Conservation (phyloP, 2,329 filamentous ascomycete genomes). For the Talaromyces atroroseus region DNA sequence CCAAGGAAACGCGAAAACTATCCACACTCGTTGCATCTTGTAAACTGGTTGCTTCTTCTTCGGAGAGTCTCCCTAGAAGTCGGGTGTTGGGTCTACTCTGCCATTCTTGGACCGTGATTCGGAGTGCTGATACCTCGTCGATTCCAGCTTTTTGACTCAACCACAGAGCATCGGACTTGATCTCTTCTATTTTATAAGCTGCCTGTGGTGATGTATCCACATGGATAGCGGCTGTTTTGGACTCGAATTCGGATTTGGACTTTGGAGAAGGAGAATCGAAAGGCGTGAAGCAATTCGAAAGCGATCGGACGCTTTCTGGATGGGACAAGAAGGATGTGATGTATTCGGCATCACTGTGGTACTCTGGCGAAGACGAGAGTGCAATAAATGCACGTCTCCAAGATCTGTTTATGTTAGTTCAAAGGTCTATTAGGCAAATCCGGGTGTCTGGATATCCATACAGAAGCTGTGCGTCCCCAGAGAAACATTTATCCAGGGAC, state of each 20-base stretch:
- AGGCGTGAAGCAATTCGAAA: conserved; percentile 63
- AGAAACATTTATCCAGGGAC: conserved; percentile 77
- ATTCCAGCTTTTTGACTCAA: conserved; percentile 71
- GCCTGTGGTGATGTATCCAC: conserved; percentile 63
- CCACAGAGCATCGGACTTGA: conserved; percentile 84
- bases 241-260: conserved; percentile 69
- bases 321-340: conserved; percentile 68
- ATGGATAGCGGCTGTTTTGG: conserved; percentile 81
- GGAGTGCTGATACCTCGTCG: conserved; percentile 75
- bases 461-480: conserved; percentile 73
- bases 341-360: conserved; percentile 47
- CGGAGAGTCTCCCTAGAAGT: conserved; percentile 65
- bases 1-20: conserved; percentile 55
- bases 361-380: conserved; percentile 35
- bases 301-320: conserved; percentile 59
- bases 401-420: conserved; percentile 45
- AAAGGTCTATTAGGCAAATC: neutral
- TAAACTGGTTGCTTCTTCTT: conserved; percentile 70
- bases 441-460: conserved; percentile 36
- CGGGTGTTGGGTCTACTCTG: conserved; percentile 72
- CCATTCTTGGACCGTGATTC: conserved; percentile 75
- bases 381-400: conserved; percentile 55
- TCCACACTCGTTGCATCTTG: conserved; percentile 66
- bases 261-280: conserved; percentile 60
- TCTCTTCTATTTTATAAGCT: conserved; percentile 66